Percentiles rank a stretch among this genome's conserved stretches.
phyloP scores from a whole-genome alignment of 371 early-diverging fungal genomes.

The Smittium mucronatum region DNA sequence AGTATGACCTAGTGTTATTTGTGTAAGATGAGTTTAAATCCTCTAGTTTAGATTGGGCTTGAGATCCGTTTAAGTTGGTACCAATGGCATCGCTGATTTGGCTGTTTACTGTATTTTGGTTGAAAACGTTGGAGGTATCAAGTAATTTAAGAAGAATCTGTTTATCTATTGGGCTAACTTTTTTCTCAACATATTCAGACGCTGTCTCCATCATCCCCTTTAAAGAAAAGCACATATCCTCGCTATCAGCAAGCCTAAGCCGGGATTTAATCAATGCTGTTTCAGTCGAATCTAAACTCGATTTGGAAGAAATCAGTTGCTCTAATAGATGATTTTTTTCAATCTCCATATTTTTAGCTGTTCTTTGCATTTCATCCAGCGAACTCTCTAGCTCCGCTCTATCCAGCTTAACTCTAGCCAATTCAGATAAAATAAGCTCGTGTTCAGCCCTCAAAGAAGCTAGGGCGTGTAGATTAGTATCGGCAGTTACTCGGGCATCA shows the following conservation, averaged over 20 bases:
- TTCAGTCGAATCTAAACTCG: constrained; percentile 15
- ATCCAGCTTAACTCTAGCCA: constrained; percentile 22
- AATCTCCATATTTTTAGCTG: constrained; percentile 14
- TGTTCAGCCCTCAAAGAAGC: constrained; percentile 22
- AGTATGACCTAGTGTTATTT: not conserved
- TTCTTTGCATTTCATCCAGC: constrained; percentile 21
- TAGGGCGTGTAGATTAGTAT: constrained; percentile 27
- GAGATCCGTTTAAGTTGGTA: not conserved
- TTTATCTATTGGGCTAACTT: not conserved
- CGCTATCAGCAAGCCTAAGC: constrained; percentile 24
- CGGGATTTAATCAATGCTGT: constrained; percentile 20
- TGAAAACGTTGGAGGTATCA: not conserved
- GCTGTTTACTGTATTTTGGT: not conserved
- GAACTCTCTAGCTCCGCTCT: constrained; percentile 22
- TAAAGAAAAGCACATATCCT: constrained; percentile 14
- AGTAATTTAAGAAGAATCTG: not conserved
- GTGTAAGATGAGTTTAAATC: not conserved
- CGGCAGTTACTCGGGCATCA: constrained; percentile 27
- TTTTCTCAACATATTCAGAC: constrained; percentile 1
- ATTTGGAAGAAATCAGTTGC: not conserved
- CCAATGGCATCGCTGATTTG: not conserved
- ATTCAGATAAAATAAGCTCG: constrained; percentile 19
- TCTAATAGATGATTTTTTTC: constrained; percentile 10
- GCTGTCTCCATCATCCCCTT: not conserved
- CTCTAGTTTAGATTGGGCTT: not conserved